phyloP scores from a whole-genome alignment of 768 basidiomycete genomes.

The Lentinula guzmanii region DNA sequence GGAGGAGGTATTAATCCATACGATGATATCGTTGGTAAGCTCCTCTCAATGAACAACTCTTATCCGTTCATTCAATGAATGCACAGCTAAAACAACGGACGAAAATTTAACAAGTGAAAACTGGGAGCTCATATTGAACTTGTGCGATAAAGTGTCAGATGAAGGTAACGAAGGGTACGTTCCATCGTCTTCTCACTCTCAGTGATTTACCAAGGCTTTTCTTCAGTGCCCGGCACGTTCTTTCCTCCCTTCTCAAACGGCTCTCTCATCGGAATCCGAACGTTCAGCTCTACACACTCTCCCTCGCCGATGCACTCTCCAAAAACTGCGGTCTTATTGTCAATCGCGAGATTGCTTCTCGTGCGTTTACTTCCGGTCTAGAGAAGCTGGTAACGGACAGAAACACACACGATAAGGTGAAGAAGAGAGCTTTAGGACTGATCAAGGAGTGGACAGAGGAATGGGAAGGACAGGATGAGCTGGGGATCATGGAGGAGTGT shows the following conservation, averaged over 20 bases:
- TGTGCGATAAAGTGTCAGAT: slow-evolving; percentile 95
- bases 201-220: neutral
- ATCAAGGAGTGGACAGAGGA: slow-evolving; percentile 82
- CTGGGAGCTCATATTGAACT: slow-evolving; percentile 89
- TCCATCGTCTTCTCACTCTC: neutral
- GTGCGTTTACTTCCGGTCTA: slow-evolving; percentile 85
- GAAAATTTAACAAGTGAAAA: slow-evolving; percentile 93
- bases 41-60: slow-evolving; percentile 2
- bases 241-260: slow-evolving; percentile 83
- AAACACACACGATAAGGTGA: slow-evolving; percentile 93
- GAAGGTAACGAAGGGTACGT: slow-evolving; percentile 82
- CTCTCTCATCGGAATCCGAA: slow-evolving; percentile 93
- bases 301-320: slow-evolving; percentile 80
- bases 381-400: slow-evolving; percentile 87
- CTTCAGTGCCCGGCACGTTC: slow-evolving; percentile 78
- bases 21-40: slow-evolving; percentile 89
- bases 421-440: slow-evolving; percentile 61
- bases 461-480: slow-evolving; percentile 71
- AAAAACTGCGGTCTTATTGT: slow-evolving; percentile 86
- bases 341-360: slow-evolving; percentile 81
- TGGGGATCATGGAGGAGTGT: slow-evolving; percentile 90
- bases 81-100: slow-evolving; percentile 88
- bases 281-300: slow-evolving; percentile 90
- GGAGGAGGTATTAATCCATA: slow-evolving; percentile 67
- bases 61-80: neutral